phyloP scores from a whole-genome alignment of 345 rosid species.

The Citrus unshiu region DNA sequence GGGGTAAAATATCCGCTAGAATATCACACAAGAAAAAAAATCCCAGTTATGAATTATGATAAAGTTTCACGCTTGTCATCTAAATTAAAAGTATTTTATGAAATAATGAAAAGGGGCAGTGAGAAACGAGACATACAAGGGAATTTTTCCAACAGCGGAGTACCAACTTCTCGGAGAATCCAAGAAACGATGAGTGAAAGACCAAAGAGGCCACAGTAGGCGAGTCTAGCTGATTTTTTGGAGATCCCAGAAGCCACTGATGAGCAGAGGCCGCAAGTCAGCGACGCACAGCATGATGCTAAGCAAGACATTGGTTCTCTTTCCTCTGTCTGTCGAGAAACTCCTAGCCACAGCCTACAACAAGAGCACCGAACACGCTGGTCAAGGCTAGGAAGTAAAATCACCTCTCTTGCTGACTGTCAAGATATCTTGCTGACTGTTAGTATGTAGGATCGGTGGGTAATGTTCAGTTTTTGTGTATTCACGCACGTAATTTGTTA shows the following conservation, averaged over 20 bases:
- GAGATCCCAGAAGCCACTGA: constrained; percentile 85
- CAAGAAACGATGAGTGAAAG: constrained; percentile 80
- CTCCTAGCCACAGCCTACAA: neutral
- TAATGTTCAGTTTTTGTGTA: neutral
- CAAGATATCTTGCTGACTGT: neutral
- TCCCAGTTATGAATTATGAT: neutral
- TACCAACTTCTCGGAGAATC: constrained; percentile 78
- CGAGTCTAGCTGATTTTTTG: constrained; percentile 80
- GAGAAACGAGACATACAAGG: constrained; percentile 48
- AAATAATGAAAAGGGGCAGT: neutral
- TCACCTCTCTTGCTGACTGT: neutral
- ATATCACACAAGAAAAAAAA: neutral
- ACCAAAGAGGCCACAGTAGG: constrained; percentile 93
- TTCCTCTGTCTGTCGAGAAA: constrained; percentile 1
- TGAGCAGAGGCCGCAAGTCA: constrained; percentile 87
- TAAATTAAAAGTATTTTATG: neutral
- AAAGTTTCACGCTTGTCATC: neutral
- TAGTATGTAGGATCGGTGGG: neutral
- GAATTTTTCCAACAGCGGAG: constrained; percentile 72
- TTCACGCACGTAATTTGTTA: neutral
- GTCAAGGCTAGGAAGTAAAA: neutral
- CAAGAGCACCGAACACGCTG: no score
- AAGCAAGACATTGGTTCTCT: constrained; percentile 59
- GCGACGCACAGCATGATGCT: constrained; percentile 74
- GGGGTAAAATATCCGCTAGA: neutral